Base-by-base conservation (phyloP, 2,329 filamentous ascomycete genomes). In the Pyricularia sp. region DNA sequence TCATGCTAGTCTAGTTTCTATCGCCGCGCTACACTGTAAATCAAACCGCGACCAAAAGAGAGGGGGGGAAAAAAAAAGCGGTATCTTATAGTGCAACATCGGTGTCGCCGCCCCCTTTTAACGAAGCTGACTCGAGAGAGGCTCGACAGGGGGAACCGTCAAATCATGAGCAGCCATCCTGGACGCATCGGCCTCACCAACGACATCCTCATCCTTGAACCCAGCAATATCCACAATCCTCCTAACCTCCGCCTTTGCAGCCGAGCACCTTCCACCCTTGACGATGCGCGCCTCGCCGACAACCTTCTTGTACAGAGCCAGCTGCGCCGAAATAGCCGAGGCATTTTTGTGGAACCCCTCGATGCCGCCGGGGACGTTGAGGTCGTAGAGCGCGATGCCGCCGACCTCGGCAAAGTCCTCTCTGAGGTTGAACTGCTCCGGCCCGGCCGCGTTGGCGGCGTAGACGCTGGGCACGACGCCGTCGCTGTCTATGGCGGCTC, bases 331-430 rank as follows among this genome's bases (percentile, higher is more conserved):
- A 30, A 62, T 62, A 16, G 60, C 60, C 26, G 60, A 30, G 30
- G 30, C 60, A 30, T 62, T 62, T 8, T 30, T 22, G 60, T 33
- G 26, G 12, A 62, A 30, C 12, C 12, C 24, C 12, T 4, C 30
- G 28, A 33, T 22, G 10, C 60, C 60, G 60, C 60, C 60, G 24
- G 60, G 60, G n/a, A 62, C 60, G 60, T 62, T 62, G 24, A 30
- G 12, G 60, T 62, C 60, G 60, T 31, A 62, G 26, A 62, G 24
- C 22, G 60, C 24, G 60, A 33, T 33, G 60, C 60, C 28, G n/a
- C 60, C 60, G 12, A 62, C 60, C 60, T 62, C 60, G 24, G 60
- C 60, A 33, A 62, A 62, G 60, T 62, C 60, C 60, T 62, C 60
- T 4, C 24, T 12, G 8, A 62, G 26, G 60, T 62, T 62, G 57